Conservation (phyloP, 208 protist species). For the Crithidia bombi region DNA sequence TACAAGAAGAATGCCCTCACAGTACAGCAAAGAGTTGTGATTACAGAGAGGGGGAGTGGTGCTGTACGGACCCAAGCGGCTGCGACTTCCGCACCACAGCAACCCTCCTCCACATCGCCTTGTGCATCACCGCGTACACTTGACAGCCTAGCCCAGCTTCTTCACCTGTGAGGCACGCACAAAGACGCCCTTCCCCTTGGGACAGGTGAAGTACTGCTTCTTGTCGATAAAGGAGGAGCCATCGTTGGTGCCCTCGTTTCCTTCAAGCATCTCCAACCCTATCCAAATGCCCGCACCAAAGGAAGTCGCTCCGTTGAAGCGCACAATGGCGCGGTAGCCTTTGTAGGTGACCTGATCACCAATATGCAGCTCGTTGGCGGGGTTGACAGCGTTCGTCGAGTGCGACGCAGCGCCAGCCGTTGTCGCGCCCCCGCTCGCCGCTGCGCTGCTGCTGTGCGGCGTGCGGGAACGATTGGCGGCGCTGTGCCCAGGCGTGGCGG, state of each 20-base stretch:
- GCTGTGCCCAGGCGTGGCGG: slow-evolving; percentile 37
- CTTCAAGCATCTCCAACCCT: slow-evolving; percentile 91
- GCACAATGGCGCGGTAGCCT: slow-evolving; percentile 80
- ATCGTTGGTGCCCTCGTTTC: slow-evolving; percentile 90
- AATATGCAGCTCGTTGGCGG: slow-evolving; percentile 74
- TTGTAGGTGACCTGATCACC: slow-evolving; percentile 87
- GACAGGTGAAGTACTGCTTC: slow-evolving; percentile 90
- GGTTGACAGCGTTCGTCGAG: slow-evolving; percentile 42
- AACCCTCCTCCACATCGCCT: no score
- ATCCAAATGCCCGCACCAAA: slow-evolving; percentile 90
- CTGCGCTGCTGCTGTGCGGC: slow-evolving; percentile 26
- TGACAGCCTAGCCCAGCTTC: slow-evolving; percentile 30
- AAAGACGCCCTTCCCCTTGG: slow-evolving; percentile 90
- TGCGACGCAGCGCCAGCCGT: slow-evolving; percentile 13
- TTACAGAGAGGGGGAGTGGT: neutral
- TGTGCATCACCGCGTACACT: no score
- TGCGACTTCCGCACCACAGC: no score
- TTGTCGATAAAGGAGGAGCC: slow-evolving; percentile 92
- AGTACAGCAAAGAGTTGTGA: neutral
- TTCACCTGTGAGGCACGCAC: slow-evolving; percentile 90
- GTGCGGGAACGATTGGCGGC: slow-evolving; percentile 40
- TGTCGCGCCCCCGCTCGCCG: neutral
- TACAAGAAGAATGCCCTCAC: neutral
- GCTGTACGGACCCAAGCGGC: no score
- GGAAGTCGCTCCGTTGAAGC: slow-evolving; percentile 82